phyloP scores from a whole-genome alignment of 805 yeast species.

The Starmerella bombicola region DNA sequence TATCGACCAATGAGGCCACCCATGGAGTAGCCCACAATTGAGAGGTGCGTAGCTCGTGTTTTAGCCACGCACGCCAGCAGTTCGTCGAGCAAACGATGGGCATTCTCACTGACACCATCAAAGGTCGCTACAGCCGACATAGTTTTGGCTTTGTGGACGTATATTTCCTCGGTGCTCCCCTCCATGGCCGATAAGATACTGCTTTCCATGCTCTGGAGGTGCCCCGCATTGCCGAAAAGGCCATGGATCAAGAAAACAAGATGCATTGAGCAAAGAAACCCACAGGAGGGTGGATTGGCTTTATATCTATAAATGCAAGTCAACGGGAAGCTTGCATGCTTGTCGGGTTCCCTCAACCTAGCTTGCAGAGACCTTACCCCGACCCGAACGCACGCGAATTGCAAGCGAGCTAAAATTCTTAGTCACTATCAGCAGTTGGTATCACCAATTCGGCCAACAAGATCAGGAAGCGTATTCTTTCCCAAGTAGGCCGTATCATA shows the following conservation, averaged over 20 bases:
- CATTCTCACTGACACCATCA: slow-evolving; percentile 64
- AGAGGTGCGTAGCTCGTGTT: slow-evolving; percentile 43
- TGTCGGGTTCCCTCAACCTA: too few relatives aligned
- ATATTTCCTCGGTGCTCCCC: slow-evolving; percentile 30
- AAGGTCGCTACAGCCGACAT: slow-evolving; percentile 66
- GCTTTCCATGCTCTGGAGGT: slow-evolving; percentile 39
- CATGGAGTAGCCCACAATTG: slow-evolving; percentile 73
- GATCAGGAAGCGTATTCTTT: background rate
- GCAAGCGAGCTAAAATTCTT: background rate
- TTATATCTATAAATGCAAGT: too few relatives aligned
- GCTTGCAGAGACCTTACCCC: too few relatives aligned
- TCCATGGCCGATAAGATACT: slow-evolving; percentile 30
- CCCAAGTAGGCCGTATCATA: too few relatives aligned
- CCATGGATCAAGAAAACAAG: slow-evolving; percentile 22
- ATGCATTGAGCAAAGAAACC: slow-evolving; percentile 14
- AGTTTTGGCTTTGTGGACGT: slow-evolving; percentile 37
- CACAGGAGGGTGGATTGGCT: too few relatives aligned
- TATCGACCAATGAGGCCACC: slow-evolving; percentile 82
- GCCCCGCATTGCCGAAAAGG: slow-evolving; percentile 55
- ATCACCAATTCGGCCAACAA: background rate
- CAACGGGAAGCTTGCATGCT: too few relatives aligned
- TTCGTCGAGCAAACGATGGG: slow-evolving; percentile 54
- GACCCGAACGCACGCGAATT: background rate
- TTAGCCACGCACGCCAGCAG: slow-evolving; percentile 33
- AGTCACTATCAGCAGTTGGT: too few relatives aligned